Percentiles rank a stretch among this genome's conserved stretches.
These are phyloP conservation scores for Aspergillus taichungensis DNA, from an alignment of 495 filamentous ascomycete genomes.

Conservation along the genomic window DNA sequence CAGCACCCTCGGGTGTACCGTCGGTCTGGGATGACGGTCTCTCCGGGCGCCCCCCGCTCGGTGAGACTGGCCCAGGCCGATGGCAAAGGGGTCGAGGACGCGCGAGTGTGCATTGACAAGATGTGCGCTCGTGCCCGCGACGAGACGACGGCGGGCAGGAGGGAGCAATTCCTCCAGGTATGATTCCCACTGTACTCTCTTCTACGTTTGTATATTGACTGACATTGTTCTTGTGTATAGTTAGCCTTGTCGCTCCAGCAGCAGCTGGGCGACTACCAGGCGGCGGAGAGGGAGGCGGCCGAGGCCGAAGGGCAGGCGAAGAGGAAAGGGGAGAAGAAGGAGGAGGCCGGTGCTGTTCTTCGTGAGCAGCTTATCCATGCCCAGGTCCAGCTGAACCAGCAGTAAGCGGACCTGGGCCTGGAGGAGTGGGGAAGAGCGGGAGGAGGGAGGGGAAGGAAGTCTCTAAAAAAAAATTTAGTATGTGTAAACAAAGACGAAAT, in stretches of 20 bases:
- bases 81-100: neutral
- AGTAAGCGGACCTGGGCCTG: constrained; percentile 1
- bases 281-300: constrained; percentile 2
- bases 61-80: neutral
- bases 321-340: constrained; percentile 4
- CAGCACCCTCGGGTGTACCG: neutral
- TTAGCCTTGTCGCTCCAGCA: constrained; percentile 12
- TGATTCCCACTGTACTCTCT: neutral
- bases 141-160: constrained; percentile 1
- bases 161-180: constrained; percentile 14
- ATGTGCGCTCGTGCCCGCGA: constrained; percentile 7
- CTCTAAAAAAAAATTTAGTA: neutral
- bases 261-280: constrained; percentile 7
- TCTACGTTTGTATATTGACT: neutral
- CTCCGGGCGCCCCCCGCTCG: neutral
- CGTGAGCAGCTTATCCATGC: constrained; percentile 4
- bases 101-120: constrained; percentile 2
- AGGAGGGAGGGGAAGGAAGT: neutral
- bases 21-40: neutral
- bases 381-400: constrained; percentile 7
- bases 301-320: constrained; percentile 5
- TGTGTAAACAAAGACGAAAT: too few species aligned
- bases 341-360: constrained; percentile 5
- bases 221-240: neutral
- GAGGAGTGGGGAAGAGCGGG: too few species aligned